These are phyloP conservation scores for Saccharata proteae DNA, from an alignment of 2,329 filamentous ascomycete species.

Conservation along the genomic window DNA sequence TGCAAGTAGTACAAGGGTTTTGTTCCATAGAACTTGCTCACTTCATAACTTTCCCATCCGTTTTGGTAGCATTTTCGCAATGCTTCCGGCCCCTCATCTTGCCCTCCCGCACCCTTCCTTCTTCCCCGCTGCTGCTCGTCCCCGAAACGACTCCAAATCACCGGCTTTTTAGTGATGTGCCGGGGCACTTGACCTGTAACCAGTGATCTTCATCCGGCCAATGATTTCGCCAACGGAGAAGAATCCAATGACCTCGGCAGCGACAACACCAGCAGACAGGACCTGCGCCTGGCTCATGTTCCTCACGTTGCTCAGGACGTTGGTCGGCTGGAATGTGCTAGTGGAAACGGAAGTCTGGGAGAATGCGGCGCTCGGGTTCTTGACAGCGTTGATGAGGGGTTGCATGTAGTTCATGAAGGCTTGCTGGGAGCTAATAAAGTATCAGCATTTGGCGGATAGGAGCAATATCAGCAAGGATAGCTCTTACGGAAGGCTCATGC, in stretches of 20 bases:
- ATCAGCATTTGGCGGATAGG: slow-evolving; percentile 1
- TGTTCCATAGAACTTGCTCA: too few relatives aligned
- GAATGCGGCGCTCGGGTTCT: slow-evolving; percentile 53
- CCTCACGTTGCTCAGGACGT: slow-evolving; percentile 47
- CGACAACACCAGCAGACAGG: slow-evolving; percentile 60
- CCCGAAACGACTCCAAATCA: too few relatives aligned
- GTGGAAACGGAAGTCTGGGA: slow-evolving; percentile 31
- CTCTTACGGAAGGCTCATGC: slow-evolving; percentile 89
- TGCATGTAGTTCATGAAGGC: slow-evolving; percentile 84
- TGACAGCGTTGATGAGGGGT: slow-evolving; percentile 56
- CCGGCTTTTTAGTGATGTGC: slow-evolving; percentile 19
- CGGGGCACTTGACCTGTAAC: slow-evolving; percentile 47
- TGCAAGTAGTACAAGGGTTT: too few relatives aligned
- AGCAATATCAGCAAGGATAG: slow-evolving; percentile 15
- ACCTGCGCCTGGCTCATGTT: slow-evolving; percentile 62
- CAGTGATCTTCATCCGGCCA: slow-evolving; percentile 86
- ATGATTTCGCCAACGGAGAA: slow-evolving; percentile 98
- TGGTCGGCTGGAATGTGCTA: slow-evolving; percentile 43
- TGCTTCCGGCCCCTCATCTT: too few relatives aligned
- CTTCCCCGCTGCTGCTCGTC: too few relatives aligned
- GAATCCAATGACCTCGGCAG: slow-evolving; percentile 85
- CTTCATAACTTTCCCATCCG: too few relatives aligned
- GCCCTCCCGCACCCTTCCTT: too few relatives aligned
- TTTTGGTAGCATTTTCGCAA: too few relatives aligned
- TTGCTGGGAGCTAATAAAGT: slow-evolving; percentile 49